These are phyloP conservation scores for Rutstroemia sp. DNA, from an alignment of 2,329 filamentous ascomycete species.

Conservation along the genomic window DNA sequence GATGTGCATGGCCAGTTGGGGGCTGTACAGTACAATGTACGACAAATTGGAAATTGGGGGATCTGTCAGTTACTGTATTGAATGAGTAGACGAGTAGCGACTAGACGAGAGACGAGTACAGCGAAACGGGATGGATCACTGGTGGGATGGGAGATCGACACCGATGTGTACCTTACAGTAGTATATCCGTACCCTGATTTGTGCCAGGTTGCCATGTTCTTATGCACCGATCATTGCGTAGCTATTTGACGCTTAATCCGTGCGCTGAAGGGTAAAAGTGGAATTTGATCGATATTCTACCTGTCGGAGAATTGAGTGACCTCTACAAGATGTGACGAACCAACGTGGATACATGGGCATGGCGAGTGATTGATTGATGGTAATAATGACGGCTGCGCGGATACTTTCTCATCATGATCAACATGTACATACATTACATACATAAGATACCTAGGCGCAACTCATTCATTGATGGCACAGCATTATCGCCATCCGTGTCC, in stretches of 20 bases:
- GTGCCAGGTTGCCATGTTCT: not conserved
- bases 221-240: not conserved
- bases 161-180: too few species aligned
- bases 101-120: too few species aligned
- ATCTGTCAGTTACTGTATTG: not conserved
- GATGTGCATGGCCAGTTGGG: not conserved
- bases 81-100: not conserved
- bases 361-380: not conserved
- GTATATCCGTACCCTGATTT: not conserved
- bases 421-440: not conserved
- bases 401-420: not conserved
- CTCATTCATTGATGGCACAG: not conserved
- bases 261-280: not conserved
- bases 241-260: not conserved
- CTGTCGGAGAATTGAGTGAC: too few species aligned
- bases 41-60: not conserved
- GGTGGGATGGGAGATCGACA: too few species aligned
- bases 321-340: slow-evolving; percentile 1
- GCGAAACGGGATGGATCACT: too few species aligned
- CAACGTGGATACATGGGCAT: not conserved
- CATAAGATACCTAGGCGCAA: not conserved
- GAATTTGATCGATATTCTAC: not conserved
- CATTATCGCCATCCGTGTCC: not conserved
- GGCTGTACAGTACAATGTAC: not conserved
- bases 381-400: not conserved